Evolutionary conservation across 306 rosid genomes (phyloP).

Genomic region (Lagenaria siceraria): DNA sequence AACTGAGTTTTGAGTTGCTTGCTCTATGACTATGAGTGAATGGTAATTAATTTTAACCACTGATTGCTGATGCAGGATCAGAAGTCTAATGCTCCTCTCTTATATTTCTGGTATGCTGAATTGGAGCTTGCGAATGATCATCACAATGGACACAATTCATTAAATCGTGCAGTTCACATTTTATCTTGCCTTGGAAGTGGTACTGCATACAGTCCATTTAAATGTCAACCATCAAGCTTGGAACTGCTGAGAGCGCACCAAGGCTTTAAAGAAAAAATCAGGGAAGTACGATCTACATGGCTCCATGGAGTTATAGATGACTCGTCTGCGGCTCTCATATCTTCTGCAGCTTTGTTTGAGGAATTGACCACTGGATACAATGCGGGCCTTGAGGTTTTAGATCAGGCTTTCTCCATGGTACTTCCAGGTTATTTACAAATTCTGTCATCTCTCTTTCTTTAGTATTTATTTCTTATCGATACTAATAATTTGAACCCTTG

Average conservation of each 20-base stretch:
- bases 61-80: conserved; percentile 42
- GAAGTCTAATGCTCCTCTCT: conserved; percentile 51
- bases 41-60: background rate
- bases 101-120: conserved; percentile 92
- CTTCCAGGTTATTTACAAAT: conserved; percentile 53
- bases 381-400: conserved; percentile 52
- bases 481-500: background rate
- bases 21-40: background rate
- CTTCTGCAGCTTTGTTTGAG: conserved; percentile 76
- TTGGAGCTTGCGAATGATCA: conserved; percentile 46
- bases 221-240: conserved; percentile 58
- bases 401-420: conserved; percentile 82
- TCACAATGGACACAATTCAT: conserved; percentile 23
- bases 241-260: conserved; percentile 79
- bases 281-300: conserved; percentile 61
- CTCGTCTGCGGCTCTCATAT: conserved; percentile 59
- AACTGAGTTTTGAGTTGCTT: background rate
- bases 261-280: conserved; percentile 75
- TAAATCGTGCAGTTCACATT: conserved; percentile 51
- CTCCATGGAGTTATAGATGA: conserved; percentile 62
- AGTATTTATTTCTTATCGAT: background rate
- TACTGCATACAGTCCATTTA: conserved; percentile 49
- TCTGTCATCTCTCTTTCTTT: conserved; percentile 8
- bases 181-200: conserved; percentile 77
- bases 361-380: conserved; percentile 71